phyloP scores from a whole-genome alignment of 345 rosid species.

The Hibiscus syriacus region DNA sequence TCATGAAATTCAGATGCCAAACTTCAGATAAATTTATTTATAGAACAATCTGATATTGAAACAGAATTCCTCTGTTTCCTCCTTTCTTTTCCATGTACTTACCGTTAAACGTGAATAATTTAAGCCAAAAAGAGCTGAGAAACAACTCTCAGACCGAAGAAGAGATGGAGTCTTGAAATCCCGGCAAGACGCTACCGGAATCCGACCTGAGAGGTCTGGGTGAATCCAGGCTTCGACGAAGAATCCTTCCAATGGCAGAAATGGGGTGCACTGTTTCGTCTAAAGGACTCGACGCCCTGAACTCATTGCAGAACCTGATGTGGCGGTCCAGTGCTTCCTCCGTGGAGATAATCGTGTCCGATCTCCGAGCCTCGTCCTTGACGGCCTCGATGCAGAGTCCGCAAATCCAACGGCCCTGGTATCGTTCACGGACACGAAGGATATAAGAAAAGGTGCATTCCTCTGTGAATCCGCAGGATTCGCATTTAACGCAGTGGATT shows the following conservation, averaged over 20 bases:
- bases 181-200: slow-evolving; percentile 41
- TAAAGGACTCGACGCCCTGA: slow-evolving; percentile 21
- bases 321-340: slow-evolving; percentile 55
- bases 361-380: slow-evolving; percentile 47
- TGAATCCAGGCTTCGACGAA: slow-evolving; percentile 56
- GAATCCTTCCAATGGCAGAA: slow-evolving; percentile 44
- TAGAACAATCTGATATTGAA: slow-evolving; percentile 4
- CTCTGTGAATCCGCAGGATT: slow-evolving; percentile 55
- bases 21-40: background rate
- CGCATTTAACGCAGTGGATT: slow-evolving; percentile 43
- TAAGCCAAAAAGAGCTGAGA: slow-evolving; percentile 46
- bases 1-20: background rate
- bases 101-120: slow-evolving; percentile 12
- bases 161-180: slow-evolving; percentile 21
- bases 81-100: slow-evolving; percentile 1
- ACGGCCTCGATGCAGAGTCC: slow-evolving; percentile 66
- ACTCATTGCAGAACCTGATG: slow-evolving; percentile 32
- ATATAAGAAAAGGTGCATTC: slow-evolving; percentile 55
- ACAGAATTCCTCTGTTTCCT: slow-evolving; percentile 19
- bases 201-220: slow-evolving; percentile 32
- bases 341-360: slow-evolving; percentile 37
- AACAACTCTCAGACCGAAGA: slow-evolving; percentile 54
- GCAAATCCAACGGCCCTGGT: slow-evolving; percentile 57
- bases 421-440: slow-evolving; percentile 37
- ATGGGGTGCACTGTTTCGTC: slow-evolving; percentile 56